Evolutionary conservation across 208 protist species (phyloP).

Genomic region (Vickermania ingenoplastis): DNA sequence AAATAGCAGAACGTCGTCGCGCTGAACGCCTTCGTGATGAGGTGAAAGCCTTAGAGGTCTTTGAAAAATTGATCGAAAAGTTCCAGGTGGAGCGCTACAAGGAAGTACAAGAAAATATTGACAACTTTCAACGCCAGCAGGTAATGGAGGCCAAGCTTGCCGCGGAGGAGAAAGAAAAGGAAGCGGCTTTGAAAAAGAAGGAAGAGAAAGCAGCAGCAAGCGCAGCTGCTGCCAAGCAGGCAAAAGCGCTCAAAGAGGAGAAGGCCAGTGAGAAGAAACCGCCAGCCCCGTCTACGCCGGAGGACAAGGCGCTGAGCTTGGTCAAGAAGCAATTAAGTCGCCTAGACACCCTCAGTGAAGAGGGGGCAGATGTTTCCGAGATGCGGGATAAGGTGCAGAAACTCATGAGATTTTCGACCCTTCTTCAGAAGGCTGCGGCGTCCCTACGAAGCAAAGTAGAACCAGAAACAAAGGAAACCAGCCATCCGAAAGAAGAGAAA

Average conservation of each 20-base stretch:
- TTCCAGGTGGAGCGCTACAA: not conserved
- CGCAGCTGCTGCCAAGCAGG: not conserved
- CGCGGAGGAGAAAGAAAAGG: not conserved
- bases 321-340: not conserved
- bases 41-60: not conserved
- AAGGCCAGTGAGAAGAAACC: too few relatives aligned
- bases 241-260: too few relatives aligned
- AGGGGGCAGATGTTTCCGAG: not conserved
- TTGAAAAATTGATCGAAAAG: conserved; percentile 1
- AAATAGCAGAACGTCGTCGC: not conserved
- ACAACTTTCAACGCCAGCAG: not conserved
- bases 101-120: not conserved
- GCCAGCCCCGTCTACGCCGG: not conserved
- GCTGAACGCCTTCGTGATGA: not conserved
- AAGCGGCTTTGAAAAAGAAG: not conserved
- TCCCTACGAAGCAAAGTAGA: not conserved
- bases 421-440: not conserved
- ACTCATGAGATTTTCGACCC: not conserved
- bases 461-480: too few relatives aligned
- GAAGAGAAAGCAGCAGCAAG: not conserved
- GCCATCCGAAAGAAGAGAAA: not conserved
- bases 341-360: not conserved
- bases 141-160: not conserved
- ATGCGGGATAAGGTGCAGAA: not conserved
- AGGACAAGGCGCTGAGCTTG: not conserved